A percentile compares a stretch with the other conserved stretches of the same genome.
These are phyloP conservation scores for Corymbia maculata DNA, from an alignment of 345 rosid genomes.

Conservation along the genomic window DNA sequence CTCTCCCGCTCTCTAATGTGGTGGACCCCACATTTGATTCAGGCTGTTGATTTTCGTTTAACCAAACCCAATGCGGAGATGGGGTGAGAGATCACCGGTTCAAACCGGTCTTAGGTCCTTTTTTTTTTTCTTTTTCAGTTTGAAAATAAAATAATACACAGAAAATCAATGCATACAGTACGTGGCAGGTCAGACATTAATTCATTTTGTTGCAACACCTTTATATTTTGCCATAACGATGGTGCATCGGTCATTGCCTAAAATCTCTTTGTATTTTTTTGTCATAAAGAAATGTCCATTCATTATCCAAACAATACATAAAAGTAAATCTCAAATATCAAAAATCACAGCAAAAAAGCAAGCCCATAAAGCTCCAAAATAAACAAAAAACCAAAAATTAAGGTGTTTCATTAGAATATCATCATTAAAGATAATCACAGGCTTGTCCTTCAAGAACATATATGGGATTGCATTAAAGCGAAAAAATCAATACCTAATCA, in stretches of 20 bases:
- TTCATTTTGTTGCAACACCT: not conserved
- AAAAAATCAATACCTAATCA: no score
- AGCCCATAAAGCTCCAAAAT: no score
- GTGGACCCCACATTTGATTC: not conserved
- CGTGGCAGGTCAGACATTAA: not conserved
- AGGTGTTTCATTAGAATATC: no score
- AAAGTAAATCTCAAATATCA: no score
- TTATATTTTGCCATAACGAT: not conserved
- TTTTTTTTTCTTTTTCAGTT: not conserved
- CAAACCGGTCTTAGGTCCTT: not conserved
- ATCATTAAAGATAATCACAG: not conserved
- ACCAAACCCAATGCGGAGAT: not conserved
- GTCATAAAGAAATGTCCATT: no score
- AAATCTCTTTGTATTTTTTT: no score
- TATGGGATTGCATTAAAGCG: no score
- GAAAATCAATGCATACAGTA: not conserved
- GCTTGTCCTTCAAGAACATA: no score
- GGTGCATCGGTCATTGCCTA: not conserved
- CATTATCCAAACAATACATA: no score
- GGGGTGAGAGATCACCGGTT: not conserved
- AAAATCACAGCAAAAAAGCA: no score
- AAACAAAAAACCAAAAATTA: no score
- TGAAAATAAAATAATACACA: not conserved
- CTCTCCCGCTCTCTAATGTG: not conserved
- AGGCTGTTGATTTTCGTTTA: not conserved